Conservation (phyloP, 306 rosid species). For the Begonia masoniana region DNA sequence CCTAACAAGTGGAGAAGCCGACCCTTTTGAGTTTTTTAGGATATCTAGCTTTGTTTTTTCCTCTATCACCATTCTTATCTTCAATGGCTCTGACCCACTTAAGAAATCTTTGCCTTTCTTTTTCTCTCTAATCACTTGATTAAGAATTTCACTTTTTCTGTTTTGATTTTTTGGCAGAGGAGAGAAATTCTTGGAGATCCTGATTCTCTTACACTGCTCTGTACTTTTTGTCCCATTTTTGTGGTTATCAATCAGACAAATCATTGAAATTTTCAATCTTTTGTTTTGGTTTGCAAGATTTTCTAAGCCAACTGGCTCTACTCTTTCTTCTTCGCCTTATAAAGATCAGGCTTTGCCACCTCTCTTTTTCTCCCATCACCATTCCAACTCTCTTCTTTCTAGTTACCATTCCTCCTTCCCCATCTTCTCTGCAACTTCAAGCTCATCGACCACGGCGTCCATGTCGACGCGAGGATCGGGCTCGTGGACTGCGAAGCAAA, state of each 20-base stretch:
- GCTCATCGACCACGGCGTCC: constrained; percentile 41
- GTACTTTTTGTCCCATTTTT: neutral
- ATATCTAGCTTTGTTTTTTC: neutral
- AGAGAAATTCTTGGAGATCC: neutral
- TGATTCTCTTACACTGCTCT: neutral
- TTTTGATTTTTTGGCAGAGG: neutral
- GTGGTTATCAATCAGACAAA: neutral
- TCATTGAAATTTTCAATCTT: constrained; percentile 40
- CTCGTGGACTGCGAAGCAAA: constrained; percentile 82
- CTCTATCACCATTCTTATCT: neutral
- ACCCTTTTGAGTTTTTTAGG: neutral
- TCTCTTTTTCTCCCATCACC: constrained; percentile 21
- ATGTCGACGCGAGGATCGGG: constrained; percentile 46
- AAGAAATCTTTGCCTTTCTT: no score
- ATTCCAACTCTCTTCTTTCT: constrained; percentile 13
- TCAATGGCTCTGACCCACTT: neutral
- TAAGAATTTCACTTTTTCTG: no score
- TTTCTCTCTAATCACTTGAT: no score
- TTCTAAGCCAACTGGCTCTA: constrained; percentile 45
- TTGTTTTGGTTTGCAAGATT: constrained; percentile 17
- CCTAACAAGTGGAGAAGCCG: neutral
- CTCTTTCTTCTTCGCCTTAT: constrained; percentile 31
- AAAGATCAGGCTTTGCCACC: constrained; percentile 37
- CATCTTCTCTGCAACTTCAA: constrained; percentile 2
- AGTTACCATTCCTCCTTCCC: constrained; percentile 3